A percentile compares a stretch with the other conserved stretches of the same genome.
These are phyloP conservation scores for Panus rudis DNA, from an alignment of 768 basidiomycete species.

Conservation along the genomic window DNA sequence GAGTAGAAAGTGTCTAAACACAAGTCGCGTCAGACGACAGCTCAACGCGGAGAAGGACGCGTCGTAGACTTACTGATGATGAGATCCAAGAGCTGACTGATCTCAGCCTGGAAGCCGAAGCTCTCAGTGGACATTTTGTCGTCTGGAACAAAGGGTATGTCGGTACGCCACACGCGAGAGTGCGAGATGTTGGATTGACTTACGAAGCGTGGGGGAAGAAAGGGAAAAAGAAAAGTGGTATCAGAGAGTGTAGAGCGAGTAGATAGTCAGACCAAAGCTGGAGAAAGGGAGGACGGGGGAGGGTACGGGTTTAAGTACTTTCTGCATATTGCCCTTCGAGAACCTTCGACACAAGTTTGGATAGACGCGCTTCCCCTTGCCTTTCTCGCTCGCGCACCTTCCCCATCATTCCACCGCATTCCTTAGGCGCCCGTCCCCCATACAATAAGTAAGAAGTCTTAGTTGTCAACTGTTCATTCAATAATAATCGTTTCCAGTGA, in stretches of 20 bases:
- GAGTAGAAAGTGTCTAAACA: constrained; percentile 97
- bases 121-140: constrained; percentile 74
- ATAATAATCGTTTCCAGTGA: too few species aligned
- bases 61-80: constrained; percentile 78
- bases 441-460: too few species aligned
- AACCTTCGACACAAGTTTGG: too few species aligned
- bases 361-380: too few species aligned
- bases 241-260: constrained; percentile 9
- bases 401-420: too few species aligned
- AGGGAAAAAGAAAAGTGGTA: constrained; percentile 5
- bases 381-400: too few species aligned
- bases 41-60: background rate
- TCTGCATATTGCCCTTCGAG: too few species aligned
- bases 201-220: constrained; percentile 4
- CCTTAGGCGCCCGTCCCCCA: too few species aligned
- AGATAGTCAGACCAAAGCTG: constrained; percentile 5
- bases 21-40: constrained; percentile 11
- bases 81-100: constrained; percentile 95
- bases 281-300: background rate
- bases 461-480: too few species aligned
- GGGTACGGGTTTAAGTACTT: constrained; percentile 28
- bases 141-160: constrained; percentile 10
- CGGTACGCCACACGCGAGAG: too few species aligned
- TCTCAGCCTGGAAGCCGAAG: constrained; percentile 98
- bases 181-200: constrained; percentile 5